Conservation (phyloP, 805 yeast genomes). For the Saccharomyces kudriavzevii region DNA sequence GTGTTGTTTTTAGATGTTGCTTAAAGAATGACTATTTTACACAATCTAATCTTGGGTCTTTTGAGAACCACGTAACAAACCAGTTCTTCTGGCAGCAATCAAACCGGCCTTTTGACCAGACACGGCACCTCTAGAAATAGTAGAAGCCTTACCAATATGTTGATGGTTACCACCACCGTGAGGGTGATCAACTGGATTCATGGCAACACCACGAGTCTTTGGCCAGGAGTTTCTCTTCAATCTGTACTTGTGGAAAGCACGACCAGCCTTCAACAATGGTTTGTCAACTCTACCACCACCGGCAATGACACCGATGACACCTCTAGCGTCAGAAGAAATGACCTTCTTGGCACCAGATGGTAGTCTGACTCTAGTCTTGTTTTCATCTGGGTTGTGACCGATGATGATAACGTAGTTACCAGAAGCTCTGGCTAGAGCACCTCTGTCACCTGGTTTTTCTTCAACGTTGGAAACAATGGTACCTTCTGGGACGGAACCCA, state of each 20-base stretch:
- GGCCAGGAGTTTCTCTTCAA: slow-evolving; percentile 99
- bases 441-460: slow-evolving; percentile 99
- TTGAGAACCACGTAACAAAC: slow-evolving; percentile 99
- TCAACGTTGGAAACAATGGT: slow-evolving; percentile 97
- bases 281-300: slow-evolving; percentile 99
- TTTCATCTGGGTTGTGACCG: slow-evolving; percentile 99
- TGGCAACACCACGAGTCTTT: slow-evolving; percentile 99
- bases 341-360: slow-evolving; percentile 99
- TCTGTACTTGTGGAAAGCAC: slow-evolving; percentile 99
- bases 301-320: slow-evolving; percentile 99
- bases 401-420: slow-evolving; percentile 98
- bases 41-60: slow-evolving; percentile 65
- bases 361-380: slow-evolving; percentile 97
- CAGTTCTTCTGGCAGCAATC: slow-evolving; percentile 99
- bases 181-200: slow-evolving; percentile 99
- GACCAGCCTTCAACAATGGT: slow-evolving; percentile 99
- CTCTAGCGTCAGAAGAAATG: slow-evolving; percentile 93
- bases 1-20: background rate
- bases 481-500: slow-evolving; percentile 98
- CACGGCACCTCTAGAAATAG: slow-evolving; percentile 98
- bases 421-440: slow-evolving; percentile 98
- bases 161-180: slow-evolving; percentile 99
- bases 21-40: slow-evolving; percentile 14
- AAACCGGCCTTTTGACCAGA: slow-evolving; percentile 99
- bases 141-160: slow-evolving; percentile 99